Conservation (phyloP, 805 yeast genomes). For the Saturnispora quitensis region DNA sequence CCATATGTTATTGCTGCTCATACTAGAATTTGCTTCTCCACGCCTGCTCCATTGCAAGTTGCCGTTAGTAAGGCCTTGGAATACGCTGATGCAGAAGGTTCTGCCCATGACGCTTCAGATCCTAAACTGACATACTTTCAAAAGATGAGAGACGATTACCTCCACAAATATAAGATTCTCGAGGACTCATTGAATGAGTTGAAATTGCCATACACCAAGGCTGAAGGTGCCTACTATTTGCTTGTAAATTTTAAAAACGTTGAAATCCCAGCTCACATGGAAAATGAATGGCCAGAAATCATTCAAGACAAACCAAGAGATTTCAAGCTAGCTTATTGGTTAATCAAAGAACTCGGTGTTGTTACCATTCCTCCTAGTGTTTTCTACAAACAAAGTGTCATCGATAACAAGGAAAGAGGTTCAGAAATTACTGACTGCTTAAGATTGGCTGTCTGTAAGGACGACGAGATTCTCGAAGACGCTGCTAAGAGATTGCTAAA, state of each 20-base stretch:
- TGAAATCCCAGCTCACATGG: slow-evolving; percentile 56
- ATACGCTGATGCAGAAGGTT: slow-evolving; percentile 41
- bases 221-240: slow-evolving; percentile 92
- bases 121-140: slow-evolving; percentile 46
- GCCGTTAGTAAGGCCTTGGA: slow-evolving; percentile 76
- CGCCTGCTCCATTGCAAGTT: slow-evolving; percentile 88
- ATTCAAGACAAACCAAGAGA: slow-evolving; percentile 66
- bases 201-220: slow-evolving; percentile 77
- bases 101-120: slow-evolving; percentile 4
- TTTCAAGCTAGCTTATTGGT: slow-evolving; percentile 86
- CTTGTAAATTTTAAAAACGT: slow-evolving; percentile 81
- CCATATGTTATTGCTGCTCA: slow-evolving; percentile 83
- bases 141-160: slow-evolving; percentile 57
- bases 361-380: slow-evolving; percentile 98
- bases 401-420: slow-evolving; percentile 36
- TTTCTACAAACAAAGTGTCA: slow-evolving; percentile 62
- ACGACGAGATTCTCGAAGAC: slow-evolving; percentile 65
- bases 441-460: slow-evolving; percentile 95
- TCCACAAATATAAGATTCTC: slow-evolving; percentile 63
- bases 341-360: slow-evolving; percentile 84
- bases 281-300: slow-evolving; percentile 51
- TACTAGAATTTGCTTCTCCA: slow-evolving; percentile 85
- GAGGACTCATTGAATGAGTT: slow-evolving; percentile 76
- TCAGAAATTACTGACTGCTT: slow-evolving; percentile 40
- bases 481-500: slow-evolving; percentile 71